A percentile compares a stretch with the other conserved stretches of the same genome.
These are phyloP conservation scores for Agastache rugosa DNA, from an alignment of 257 asterid species.

Conservation along the genomic window DNA sequence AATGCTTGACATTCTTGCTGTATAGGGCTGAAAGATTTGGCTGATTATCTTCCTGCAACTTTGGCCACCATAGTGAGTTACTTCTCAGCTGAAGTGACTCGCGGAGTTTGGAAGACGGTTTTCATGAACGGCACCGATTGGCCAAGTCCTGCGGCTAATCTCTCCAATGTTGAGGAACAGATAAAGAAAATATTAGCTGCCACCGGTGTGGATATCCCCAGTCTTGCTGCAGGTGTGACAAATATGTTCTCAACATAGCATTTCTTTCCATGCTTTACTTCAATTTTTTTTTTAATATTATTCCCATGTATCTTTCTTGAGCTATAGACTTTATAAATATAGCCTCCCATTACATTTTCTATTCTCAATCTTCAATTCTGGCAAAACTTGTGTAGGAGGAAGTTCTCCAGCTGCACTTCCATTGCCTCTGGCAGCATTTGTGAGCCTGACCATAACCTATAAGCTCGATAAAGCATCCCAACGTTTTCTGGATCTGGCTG, in stretches of 20 bases:
- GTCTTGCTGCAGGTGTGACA: slow-evolving; percentile 83
- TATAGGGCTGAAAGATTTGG: slow-evolving; percentile 93
- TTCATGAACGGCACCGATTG: slow-evolving; percentile 98
- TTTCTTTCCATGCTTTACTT: not conserved
- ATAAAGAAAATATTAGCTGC: slow-evolving; percentile 93
- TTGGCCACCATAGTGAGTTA: slow-evolving; percentile 94
- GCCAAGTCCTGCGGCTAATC: slow-evolving; percentile 99
- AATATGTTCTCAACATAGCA: no score
- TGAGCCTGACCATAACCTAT: slow-evolving; percentile 95
- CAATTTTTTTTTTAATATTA: not conserved
- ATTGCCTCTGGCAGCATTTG: slow-evolving; percentile 95
- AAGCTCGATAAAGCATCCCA: slow-evolving; percentile 95
- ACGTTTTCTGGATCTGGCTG: slow-evolving; percentile 91
- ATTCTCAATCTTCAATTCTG: slow-evolving; percentile 26
- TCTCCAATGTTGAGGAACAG: slow-evolving; percentile 86
- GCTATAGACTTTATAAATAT: not conserved
- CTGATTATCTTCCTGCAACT: slow-evolving; percentile 97
- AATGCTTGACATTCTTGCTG: slow-evolving; percentile 23
- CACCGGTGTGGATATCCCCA: slow-evolving; percentile 94
- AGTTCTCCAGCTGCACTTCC: slow-evolving; percentile 93
- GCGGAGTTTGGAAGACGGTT: slow-evolving; percentile 97
- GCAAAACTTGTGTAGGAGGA: slow-evolving; percentile 57
- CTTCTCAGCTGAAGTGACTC: slow-evolving; percentile 98
- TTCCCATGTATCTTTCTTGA: not conserved
- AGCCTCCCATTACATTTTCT: slow-evolving; percentile 3